Base-by-base conservation (phyloP, 495 filamentous ascomycete species). In the Neurospora sp. region DNA sequence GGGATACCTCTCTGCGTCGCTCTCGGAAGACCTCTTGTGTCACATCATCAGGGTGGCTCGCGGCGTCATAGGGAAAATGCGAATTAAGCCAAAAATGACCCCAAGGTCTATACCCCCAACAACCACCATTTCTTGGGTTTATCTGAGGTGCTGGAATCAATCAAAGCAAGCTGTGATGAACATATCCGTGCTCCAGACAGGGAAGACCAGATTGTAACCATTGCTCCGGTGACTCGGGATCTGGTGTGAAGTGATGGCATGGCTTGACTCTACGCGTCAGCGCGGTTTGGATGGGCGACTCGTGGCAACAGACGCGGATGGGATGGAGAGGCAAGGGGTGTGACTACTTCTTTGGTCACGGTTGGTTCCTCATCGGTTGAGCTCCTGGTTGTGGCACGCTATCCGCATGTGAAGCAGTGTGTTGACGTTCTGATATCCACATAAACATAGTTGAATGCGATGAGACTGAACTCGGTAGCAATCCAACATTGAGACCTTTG, bases 21-120 rank as follows among this genome's bases (percentile, higher is more conserved):
- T 84, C 82, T 85, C 82, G 84, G 83, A 84, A 83, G 83, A 81
- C 82, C 84, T 85, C 80, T 84, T 35, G 81, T 82, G 83, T 85
- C 82, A 85, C 82, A 81, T 80, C 77, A 77, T 81, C 81, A 79
- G 74, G 73, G 79, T 80, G 79, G 78, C 79, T 65, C 27, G 53
- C 74, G 80, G 80, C 78, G 80, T 82, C 79, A 84, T 78, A 84
- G 80, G 83, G 82, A 82, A 84, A 85, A 75, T 80, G 81, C 75
- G 74, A 79, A 78, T 81, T 76, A 77, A 81, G 79, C 78, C 77
- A 77, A 79, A 78, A 77, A 74, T 72, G 69, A 73, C 31, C 74
- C 72, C 39, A 74, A 70, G 69, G 61, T 65, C 65, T 72, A 69
- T 42, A 72, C 72, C 72, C 71, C 70, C 39, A 74, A 65, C 70